These are phyloP conservation scores for Cucurbita argyrosperma DNA, from an alignment of 306 rosid genomes.

Conservation along the genomic window DNA sequence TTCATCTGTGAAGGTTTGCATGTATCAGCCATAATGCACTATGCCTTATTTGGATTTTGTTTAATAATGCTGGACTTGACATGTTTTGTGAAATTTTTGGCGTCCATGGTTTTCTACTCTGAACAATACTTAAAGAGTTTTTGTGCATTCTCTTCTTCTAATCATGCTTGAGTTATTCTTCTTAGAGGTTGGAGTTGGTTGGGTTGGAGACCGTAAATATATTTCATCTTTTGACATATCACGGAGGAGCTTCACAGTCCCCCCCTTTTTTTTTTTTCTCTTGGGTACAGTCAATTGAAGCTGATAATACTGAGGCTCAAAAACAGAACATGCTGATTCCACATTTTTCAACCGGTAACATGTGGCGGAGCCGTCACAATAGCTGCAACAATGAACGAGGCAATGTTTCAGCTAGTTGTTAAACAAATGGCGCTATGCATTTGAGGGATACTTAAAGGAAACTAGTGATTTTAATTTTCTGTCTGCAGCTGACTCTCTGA, in stretches of 20 bases:
- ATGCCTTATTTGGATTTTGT: not conserved
- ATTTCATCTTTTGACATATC: not conserved
- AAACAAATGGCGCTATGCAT: constrained; percentile 69
- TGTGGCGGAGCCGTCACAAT: constrained; percentile 89
- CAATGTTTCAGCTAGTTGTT: constrained; percentile 80
- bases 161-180: not conserved
- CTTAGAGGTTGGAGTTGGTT: too few relatives aligned
- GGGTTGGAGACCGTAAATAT: not conserved
- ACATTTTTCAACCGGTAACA: constrained; percentile 55
- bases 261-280: not conserved
- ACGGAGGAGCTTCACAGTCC: constrained; percentile 2
- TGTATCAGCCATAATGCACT: not conserved
- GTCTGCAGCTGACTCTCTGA: constrained; percentile 84
- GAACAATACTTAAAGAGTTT: not conserved
- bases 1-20: not conserved
- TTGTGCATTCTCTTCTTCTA: not conserved
- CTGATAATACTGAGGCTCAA: constrained; percentile 20
- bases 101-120: too few relatives aligned
- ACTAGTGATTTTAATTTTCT: constrained; percentile 62
- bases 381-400: constrained; percentile 78
- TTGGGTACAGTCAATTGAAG: constrained; percentile 29
- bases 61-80: not conserved
- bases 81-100: not conserved
- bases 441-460: constrained; percentile 76
- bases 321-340: constrained; percentile 26